Evolutionary conservation across 2,329 filamentous ascomycete genomes (phyloP).

Genomic region (Pseudocercospora cruenta): DNA sequence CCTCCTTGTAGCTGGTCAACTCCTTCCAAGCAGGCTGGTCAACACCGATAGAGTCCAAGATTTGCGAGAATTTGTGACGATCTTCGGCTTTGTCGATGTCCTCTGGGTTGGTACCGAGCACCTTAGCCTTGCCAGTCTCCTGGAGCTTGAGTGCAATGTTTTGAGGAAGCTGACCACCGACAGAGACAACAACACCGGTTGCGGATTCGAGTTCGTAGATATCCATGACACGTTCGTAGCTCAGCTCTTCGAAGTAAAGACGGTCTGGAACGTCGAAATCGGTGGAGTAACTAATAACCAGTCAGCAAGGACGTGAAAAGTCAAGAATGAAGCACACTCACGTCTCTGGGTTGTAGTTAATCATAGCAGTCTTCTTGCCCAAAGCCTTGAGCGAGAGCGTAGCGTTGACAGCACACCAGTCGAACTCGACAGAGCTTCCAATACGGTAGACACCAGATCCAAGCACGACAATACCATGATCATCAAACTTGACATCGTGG

Average conservation of each 20-base stretch:
- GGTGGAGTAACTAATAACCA: slow-evolving; percentile 60
- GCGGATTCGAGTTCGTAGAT: slow-evolving; percentile 83
- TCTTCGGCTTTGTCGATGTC: slow-evolving; percentile 99
- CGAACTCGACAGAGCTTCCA: slow-evolving; percentile 95
- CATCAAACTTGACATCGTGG: slow-evolving; percentile 92
- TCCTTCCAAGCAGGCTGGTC: slow-evolving; percentile 99
- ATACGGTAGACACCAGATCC: slow-evolving; percentile 97
- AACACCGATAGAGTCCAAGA: slow-evolving; percentile 93
- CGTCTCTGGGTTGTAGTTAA: slow-evolving; percentile 60
- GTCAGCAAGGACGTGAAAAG: slow-evolving; percentile 20
- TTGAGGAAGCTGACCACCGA: slow-evolving; percentile 94
- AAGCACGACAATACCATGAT: slow-evolving; percentile 85
- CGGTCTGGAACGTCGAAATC: slow-evolving; percentile 89
- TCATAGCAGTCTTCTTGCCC: slow-evolving; percentile 97
- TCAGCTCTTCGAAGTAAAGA: slow-evolving; percentile 95
- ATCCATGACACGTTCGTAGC: slow-evolving; percentile 97
- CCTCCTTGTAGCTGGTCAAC: slow-evolving; percentile 83
- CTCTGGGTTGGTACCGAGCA: slow-evolving; percentile 88
- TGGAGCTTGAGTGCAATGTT: slow-evolving; percentile 96
- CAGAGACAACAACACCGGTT: slow-evolving; percentile 87
- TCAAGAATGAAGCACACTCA: neutral
- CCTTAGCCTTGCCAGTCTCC: slow-evolving; percentile 83
- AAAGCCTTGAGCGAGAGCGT: slow-evolving; percentile 80
- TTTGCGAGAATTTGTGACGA: slow-evolving; percentile 96
- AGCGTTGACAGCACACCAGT: slow-evolving; percentile 95